Evolutionary conservation across 495 filamentous ascomycete genomes (phyloP), one percentile per base, ranked within the genome.

Genomic region (Penicillium riverlandense): DNA sequence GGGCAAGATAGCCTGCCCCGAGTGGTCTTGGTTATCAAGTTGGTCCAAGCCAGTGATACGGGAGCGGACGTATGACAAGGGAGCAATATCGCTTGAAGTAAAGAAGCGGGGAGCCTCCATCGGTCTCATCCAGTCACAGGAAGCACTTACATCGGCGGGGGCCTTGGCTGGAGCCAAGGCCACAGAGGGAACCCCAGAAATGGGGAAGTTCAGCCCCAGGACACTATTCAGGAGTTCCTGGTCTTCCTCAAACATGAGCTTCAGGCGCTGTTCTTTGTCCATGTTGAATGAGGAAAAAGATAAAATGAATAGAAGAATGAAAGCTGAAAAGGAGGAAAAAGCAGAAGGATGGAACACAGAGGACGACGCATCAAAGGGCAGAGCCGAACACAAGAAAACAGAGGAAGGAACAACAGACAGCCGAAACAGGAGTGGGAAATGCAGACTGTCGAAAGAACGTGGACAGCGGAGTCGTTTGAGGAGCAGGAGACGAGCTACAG

Each of bases 261-360:
- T 12, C 32, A 34, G 5, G 32, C n/a, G 32, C 32, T 34, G 2
- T 11, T 34, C 32, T 34, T 34, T 34, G 32, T 34, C 32, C 32
- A 34, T 34, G 32, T 11, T 34, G 31, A n/a, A 33, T 33, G 31
- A 33, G n/a, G 6, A 33, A 33, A 33, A 33, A 32, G 39, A 30
- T 31, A 30, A 8, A 41, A 29, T 2, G 22, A 13, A 12, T 2
- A 8, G 31, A 34, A 28, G 38, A 44, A 35, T 22, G 39, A 35
- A 10, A 1, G 29, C 13, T 34, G 34, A 40, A 11, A 35, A 27
- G 38, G 49, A 44, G 35, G 38, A 33, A 54, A 48, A 33, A 34
- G 22, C 15, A 16, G 15, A 16, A 4, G 15, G 4, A 1, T 1
- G 4, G 15, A 16, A 16, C 15, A 4, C 15, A 16, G 15, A 16